A percentile compares a stretch with the other conserved stretches of the same genome.
phyloP scores from a whole-genome alignment of 208 protist species.

The Tetramitus jugosus region DNA sequence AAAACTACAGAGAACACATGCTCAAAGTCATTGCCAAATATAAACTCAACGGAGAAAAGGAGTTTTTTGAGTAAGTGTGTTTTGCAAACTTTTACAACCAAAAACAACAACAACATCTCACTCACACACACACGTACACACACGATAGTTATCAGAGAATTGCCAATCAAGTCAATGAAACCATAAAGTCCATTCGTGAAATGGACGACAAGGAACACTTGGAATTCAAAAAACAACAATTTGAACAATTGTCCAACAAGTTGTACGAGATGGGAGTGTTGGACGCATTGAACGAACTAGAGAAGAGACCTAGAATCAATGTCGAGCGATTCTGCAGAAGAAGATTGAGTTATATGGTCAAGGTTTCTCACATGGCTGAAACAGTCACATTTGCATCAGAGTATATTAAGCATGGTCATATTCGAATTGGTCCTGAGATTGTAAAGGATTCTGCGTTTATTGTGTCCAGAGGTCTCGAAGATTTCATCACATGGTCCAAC shows the following conservation, averaged over 20 bases:
- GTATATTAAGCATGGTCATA: conserved; percentile 18
- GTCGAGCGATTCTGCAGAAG: neutral
- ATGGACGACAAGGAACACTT: neutral
- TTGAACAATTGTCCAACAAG: neutral
- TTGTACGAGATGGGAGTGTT: conserved; percentile 18
- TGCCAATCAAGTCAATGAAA: neutral
- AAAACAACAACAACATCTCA: no score
- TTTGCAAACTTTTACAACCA: no score
- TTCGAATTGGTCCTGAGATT: conserved; percentile 14
- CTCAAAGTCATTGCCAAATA: conserved; percentile 15
- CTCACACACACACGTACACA: neutral
- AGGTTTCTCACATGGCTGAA: neutral
- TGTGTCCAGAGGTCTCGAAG: conserved; percentile 19
- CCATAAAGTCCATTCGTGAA: neutral
- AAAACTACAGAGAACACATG: conserved; percentile 1
- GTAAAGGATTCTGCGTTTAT: conserved; percentile 1
- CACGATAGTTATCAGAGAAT: conserved; percentile 7
- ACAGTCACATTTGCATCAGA: neutral
- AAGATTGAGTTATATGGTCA: neutral
- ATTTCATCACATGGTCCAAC: conserved; percentile 18
- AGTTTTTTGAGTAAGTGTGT: conserved; percentile 18
- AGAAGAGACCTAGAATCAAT: neutral
- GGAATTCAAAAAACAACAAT: conserved; percentile 15
- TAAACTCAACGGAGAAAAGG: neutral
- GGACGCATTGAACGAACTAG: neutral